phyloP scores from a whole-genome alignment of 805 yeast species.

The Wickerhamiella allomyrinae region DNA sequence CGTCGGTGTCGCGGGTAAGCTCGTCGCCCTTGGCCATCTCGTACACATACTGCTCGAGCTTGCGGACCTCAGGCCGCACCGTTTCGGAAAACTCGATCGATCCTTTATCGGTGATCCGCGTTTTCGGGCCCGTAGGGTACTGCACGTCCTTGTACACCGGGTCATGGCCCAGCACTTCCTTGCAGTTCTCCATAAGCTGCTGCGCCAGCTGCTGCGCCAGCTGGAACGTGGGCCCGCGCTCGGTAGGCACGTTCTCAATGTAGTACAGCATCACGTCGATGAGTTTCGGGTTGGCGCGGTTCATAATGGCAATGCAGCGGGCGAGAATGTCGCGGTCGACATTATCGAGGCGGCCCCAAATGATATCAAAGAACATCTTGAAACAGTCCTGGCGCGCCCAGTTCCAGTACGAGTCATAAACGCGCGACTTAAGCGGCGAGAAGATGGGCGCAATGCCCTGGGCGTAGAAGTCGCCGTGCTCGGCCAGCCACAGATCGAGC shows the following conservation, averaged over 20 bases:
- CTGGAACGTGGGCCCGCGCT: constrained; percentile 83
- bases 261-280: constrained; percentile 94
- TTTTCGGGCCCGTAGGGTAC: constrained; percentile 90
- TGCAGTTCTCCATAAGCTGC: constrained; percentile 90
- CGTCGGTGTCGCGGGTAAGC: constrained; percentile 41
- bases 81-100: constrained; percentile 71
- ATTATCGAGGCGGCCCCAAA: constrained; percentile 80
- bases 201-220: constrained; percentile 82
- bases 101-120: constrained; percentile 78
- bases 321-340: constrained; percentile 93
- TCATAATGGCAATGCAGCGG: constrained; percentile 94
- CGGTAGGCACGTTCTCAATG: constrained; percentile 69
- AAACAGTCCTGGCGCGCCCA: constrained; percentile 98
- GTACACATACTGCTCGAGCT: constrained; percentile 85
- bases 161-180: constrained; percentile 59
- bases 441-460: constrained; percentile 82
- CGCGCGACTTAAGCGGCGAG: constrained; percentile 85
- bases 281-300: constrained; percentile 85
- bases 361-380: constrained; percentile 86
- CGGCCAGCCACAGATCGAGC: constrained; percentile 82
- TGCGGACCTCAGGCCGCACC: constrained; percentile 81
- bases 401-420: constrained; percentile 96
- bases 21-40: constrained; percentile 87
- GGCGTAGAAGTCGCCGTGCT: constrained; percentile 87
- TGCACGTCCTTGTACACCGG: constrained; percentile 95